These are phyloP conservation scores for Heritiera littoralis DNA, from an alignment of 345 rosid genomes.

Conservation along the genomic window DNA sequence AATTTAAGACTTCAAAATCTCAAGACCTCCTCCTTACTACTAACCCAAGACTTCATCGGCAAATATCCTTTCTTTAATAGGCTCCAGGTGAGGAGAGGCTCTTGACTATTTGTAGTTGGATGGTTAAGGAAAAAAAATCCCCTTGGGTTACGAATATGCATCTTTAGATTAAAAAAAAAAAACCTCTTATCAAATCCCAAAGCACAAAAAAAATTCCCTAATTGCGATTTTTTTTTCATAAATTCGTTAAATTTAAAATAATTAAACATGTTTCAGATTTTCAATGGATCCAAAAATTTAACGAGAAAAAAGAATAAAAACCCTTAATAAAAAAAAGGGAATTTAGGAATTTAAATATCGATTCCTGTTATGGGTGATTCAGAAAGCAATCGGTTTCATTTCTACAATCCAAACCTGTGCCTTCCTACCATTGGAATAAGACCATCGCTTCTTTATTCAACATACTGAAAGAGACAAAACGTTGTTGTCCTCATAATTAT, in stretches of 20 bases:
- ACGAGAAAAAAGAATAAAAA: too few species aligned
- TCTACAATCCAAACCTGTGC: neutral
- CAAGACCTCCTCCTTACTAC: too few species aligned
- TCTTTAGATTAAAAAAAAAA: neutral
- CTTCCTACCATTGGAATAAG: neutral
- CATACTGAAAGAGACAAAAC: neutral
- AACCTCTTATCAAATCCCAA: neutral
- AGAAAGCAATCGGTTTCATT: neutral
- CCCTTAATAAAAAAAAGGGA: neutral
- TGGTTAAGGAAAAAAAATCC: neutral
- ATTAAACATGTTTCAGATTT: too few species aligned
- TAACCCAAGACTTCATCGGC: too few species aligned
- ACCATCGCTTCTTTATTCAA: slow-evolving; percentile 1
- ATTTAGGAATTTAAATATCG: too few species aligned
- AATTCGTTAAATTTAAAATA: too few species aligned
- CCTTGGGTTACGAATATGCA: neutral
- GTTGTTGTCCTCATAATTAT: neutral
- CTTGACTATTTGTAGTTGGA: neutral
- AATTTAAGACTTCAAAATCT: too few species aligned
- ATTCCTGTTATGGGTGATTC: neutral
- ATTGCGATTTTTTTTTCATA: too few species aligned
- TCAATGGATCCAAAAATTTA: too few species aligned
- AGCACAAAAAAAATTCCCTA: neutral
- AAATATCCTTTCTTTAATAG: too few species aligned
- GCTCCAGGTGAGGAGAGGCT: neutral